Base-by-base conservation (phyloP, 345 rosid genomes). In the Camelina neglecta region DNA sequence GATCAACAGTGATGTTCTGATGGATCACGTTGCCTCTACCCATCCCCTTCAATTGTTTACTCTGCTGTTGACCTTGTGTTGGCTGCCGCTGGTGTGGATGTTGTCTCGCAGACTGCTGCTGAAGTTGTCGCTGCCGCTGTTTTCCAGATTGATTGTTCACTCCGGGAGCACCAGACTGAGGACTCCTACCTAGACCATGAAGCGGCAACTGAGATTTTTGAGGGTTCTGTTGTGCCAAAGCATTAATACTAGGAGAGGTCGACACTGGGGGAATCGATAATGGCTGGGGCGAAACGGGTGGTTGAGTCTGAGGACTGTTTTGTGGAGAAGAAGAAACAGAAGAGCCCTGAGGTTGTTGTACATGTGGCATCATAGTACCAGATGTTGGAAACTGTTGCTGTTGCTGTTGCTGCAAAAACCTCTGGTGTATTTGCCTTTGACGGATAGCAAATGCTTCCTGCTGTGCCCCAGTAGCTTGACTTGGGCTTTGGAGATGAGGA, bases 61-160 rank as follows among this genome's bases (percentile, higher is more conserved):
- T 76, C 79, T 86, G 97, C 76, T 88, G 97, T 56, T 88, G 86
- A 55, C 86, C 82, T 70, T 83, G 90, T 20, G 85, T 57, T 53
- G 82, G 85, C 45, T 84, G 97, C 62, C 92, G 86, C 79, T 90
- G 93, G 71, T 88, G 95, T 81, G 96, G 98, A 74, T 93, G 99
- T 47, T 81, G 87, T 81, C 96, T 82, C 65, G 88, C 96, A 81
- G 98, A 72, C 77, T 93, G 96, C 83, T 91, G 96, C 80, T 82
- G 95, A 69, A 75, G 91, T 69, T 86, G 96, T 21, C 90, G 83
- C 69, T 85, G 99, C 35, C 95, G 87, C 77, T 88, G 99, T 88
- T 91, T 96, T 67, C 87, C 96, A 58, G 81, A 81, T 82, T 86
- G 98, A 84, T 85, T 93, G 81, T 79, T 83, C 79, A 84, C 73